Base-by-base conservation (phyloP, 1,284 basidiomycete genomes). In the Xerocomus subilludens region DNA sequence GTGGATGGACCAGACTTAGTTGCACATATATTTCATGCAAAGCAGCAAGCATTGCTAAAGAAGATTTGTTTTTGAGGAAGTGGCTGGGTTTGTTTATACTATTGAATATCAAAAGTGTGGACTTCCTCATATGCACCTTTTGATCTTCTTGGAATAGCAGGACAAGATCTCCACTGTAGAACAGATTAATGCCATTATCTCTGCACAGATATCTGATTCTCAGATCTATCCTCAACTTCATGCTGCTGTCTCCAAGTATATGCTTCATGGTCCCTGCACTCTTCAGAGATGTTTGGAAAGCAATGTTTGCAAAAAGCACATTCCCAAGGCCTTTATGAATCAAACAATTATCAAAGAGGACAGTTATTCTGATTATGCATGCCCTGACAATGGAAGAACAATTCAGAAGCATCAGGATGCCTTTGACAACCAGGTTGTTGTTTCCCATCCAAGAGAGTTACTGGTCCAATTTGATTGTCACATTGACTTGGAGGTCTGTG, bases 1-100 rank as follows among this genome's bases (percentile, higher is more conserved):
- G 73, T 80, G 45, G 88, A 90, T 71, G 73, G 85, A 2, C 89
- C 88, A 45, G 87, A 90, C 56, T 74, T 91, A 56, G 84, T 90
- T 6, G 78, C 85, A 2, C 64, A 82, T 6, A 87, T 90, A 2
- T 91, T 91, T 72, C 45, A 86, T 33, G 47, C 85, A 56, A 89
- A 89, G 70, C 83, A 83, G 53, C 76, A 85, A 9, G 83, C 81
- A 0, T 60, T 89, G 1, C 27, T 89, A 0, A 77, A 87, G 0
- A 67, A 60, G 5, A 69, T 80, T n/a, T 2, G 3, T 10, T 51
- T 77, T 65, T 78, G 73, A 60, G 20, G 1, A 47, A 0, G 51
- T 75, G 35, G 73, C 69, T 62, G 69, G 69, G 6, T 67, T 69
- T 53, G 73, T 78, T 0, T 76, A 78, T 11, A 78, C 74, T 27